Conservation (phyloP, 2,329 filamentous ascomycete species). For the Penicillium brevicompactum region DNA sequence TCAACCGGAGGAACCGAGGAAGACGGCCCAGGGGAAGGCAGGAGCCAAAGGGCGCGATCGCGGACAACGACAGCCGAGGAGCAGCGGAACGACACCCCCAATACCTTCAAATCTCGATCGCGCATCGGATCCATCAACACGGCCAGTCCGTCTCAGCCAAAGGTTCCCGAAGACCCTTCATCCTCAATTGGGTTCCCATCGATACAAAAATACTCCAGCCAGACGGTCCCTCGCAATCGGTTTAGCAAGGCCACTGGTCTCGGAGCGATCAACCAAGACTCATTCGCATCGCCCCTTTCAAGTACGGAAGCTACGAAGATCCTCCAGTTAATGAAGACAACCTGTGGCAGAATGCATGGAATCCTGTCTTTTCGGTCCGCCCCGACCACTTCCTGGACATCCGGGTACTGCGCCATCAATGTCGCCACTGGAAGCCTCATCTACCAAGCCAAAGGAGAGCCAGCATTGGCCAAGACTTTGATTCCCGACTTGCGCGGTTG, state of each 20-base stretch:
- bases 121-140: constrained; percentile 46
- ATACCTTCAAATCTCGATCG: constrained; percentile 36
- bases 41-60: constrained; percentile 40
- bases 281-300: constrained; percentile 41
- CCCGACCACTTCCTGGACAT: constrained; percentile 48
- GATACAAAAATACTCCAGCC: constrained; percentile 42
- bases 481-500: constrained; percentile 54
- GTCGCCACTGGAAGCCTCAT: constrained; percentile 53
- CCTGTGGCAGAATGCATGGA: constrained; percentile 55
- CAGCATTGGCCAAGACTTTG: constrained; percentile 49
- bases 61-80: constrained; percentile 47
- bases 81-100: constrained; percentile 41
- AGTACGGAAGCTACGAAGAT: constrained; percentile 52
- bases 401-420: constrained; percentile 55
- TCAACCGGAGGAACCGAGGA: constrained; percentile 36
- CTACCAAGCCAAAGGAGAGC: constrained; percentile 54
- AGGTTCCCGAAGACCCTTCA: constrained; percentile 41
- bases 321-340: constrained; percentile 54
- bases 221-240: constrained; percentile 36
- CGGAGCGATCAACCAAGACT: constrained; percentile 27
- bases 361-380: constrained; percentile 53
- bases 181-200: constrained; percentile 53
- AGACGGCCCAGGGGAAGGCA: constrained; percentile 33
- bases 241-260: constrained; percentile 33
- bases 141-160: constrained; percentile 33